Conservation (phyloP, 1,284 basidiomycete species). For the Fomitopsis betulina region DNA sequence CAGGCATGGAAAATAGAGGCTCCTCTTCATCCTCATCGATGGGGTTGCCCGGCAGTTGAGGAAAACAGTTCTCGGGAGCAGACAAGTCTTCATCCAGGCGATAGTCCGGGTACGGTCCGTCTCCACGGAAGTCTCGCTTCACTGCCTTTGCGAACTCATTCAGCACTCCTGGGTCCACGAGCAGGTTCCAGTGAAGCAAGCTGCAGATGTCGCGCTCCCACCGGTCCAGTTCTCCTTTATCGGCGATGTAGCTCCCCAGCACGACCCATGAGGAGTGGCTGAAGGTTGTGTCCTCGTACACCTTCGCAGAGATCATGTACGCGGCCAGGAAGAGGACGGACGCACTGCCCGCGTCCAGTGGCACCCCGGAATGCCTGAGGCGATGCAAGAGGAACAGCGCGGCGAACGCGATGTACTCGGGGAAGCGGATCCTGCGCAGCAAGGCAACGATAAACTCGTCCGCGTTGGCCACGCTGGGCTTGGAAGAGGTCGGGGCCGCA, state of each 20-base stretch:
- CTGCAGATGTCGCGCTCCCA: not conserved
- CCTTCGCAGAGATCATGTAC: not conserved
- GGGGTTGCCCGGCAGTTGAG: not conserved
- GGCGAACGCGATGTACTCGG: not conserved
- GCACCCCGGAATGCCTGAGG: not conserved
- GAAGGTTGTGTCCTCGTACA: not conserved
- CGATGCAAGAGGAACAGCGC: slow-evolving; percentile 2
- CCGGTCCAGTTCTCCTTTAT: not conserved
- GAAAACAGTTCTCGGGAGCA: not conserved
- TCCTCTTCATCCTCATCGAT: not conserved
- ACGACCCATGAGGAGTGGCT: not conserved
- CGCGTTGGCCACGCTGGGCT: not conserved
- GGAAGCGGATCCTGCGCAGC: not conserved
- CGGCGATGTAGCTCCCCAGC: not conserved
- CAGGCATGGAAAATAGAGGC: not conserved
- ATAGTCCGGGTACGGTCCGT: not conserved
- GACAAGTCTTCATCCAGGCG: not conserved
- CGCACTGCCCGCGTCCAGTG: not conserved
- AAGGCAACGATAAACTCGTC: not conserved
- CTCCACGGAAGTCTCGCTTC: not conserved
- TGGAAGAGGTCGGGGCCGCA: not conserved
- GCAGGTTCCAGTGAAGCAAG: not conserved
- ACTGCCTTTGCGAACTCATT: not conserved
- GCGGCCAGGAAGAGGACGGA: not conserved
- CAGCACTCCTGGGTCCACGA: not conserved